Base-by-base conservation (phyloP, 768 basidiomycete genomes). In the Trametes coccinea region DNA sequence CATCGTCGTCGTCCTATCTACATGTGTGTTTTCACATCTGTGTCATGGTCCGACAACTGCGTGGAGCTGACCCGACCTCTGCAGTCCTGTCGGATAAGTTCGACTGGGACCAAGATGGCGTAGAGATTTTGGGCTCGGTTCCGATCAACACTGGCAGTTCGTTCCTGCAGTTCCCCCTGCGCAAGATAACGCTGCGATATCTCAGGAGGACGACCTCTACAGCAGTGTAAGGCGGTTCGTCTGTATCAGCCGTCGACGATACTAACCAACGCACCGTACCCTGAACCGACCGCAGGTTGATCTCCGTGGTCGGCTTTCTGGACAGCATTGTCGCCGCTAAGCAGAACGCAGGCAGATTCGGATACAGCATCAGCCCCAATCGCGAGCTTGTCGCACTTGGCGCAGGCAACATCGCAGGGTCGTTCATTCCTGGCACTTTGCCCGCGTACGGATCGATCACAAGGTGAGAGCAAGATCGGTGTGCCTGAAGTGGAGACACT, bases 281-380 rank as follows among this genome's bases (percentile, higher is more conserved):
- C 41, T 22, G 22, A 22, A 22, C 22, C 22, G 22, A 22, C 45
- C 34, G 17, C 66, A 92, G 90, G 34, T 72, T 94, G 54, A 88
- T 92, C 52, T 84, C 90, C 0, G 81, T 96, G 44, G 82, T 93
- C 22, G 97, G 97, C 1, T 97, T 95, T 72, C 78, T 99, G 62
- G 96, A 99, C 72, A 93, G 90, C 62, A 94, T 97, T 63, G 93
- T 95, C 2, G 92, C 95, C 0, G 96, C 96, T 2, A 97, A 98
- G 69, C 95, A 98, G 72, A 95, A 91, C 61, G 86, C 86, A 0
- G 83, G 86, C 3, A 87, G 88, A 11, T 98, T 89, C 69, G 90
- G 92, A 2, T 89, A 98, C 72, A 83, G 90, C 0, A 90, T 98
- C 64, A 91, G 87, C 64, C 93, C 95, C 0, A 99, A 98, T 71